Base-by-base conservation (phyloP, 2,329 filamentous ascomycete genomes). In the Cladophialophora bantiana region DNA sequence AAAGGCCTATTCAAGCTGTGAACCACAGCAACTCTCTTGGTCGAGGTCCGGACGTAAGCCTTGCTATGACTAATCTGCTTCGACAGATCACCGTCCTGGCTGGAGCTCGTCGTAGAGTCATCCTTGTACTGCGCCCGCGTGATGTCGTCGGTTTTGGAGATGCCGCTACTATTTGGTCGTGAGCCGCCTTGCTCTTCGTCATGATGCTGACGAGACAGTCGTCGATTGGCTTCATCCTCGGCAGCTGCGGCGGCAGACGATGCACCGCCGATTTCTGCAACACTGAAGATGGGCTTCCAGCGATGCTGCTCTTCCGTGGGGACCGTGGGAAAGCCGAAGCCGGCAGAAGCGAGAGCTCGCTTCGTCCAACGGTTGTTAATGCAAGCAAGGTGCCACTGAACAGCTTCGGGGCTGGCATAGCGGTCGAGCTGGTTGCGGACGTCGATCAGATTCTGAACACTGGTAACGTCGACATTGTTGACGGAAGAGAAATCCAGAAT, bases 311-410 rank as follows among this genome's bases (percentile, higher is more conserved):
- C 84, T 13, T 75, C 77, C 63, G 78, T 81, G 6, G 77, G 77
- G 13, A 82, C 83, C 0, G 88, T 87, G 2, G 93, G 93, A 76
- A 90, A 93, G 1, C 94, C 94, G 75, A 98, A 98, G 12, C 94
- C 94, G 31, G 91, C 94, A 1, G 91, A 88, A 3, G 90, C 90
- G 52, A 98, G 88, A 4, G 92, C 94, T 36, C 93, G 90, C 82
- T 97, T 97, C 31, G 93, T 94, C 94, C 94, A 97, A 65, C 92
- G 87, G 82, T 95, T 97, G 81, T 90, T 93, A 81, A 98, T 91
- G 79, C 89, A 90, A n/a, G 94, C 92, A 70, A 98, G 90, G 79
- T 98, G 95, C 94, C 94, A 98, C 77, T 97, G 93, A 4, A 98
- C 94, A 2, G 85, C 83, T 20, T 93, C 88, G 0, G 94, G 94